A percentile compares a stretch with the other conserved stretches of the same genome.
Conservation (phyloP, 1,284 basidiomycete species). For the Bondarzewia mesenterica region DNA sequence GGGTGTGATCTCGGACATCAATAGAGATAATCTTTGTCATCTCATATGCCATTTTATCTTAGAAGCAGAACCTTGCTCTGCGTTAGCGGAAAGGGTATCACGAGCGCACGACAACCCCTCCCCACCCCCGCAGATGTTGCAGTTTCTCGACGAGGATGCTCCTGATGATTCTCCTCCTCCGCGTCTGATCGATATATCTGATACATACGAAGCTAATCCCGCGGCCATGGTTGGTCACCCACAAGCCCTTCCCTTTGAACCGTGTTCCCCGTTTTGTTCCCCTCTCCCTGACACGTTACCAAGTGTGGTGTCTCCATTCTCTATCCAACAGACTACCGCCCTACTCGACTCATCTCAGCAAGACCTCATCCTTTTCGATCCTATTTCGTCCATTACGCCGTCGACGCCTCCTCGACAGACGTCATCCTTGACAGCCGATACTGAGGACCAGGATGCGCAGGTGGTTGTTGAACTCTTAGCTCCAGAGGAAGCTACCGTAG, state of each 20-base stretch:
- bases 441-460: not conserved
- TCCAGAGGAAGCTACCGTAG: not conserved
- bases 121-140: conserved; percentile 43
- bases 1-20: too few relatives aligned
- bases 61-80: conserved; percentile 52
- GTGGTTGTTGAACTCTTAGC: not conserved
- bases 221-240: not conserved
- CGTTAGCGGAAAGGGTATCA: conserved; percentile 53
- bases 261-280: not conserved
- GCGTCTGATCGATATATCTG: conserved; percentile 1
- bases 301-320: not conserved
- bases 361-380: conserved; percentile 4
- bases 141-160: not conserved
- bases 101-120: conserved; percentile 69
- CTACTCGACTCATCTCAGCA: not conserved
- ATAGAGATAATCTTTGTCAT: not conserved
- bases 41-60: conserved; percentile 3
- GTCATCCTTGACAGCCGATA: not conserved
- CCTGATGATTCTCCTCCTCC: not conserved
- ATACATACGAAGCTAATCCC: not conserved
- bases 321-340: not conserved
- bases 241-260: not conserved
- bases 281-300: not conserved
- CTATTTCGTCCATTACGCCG: not conserved
- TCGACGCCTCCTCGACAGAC: not conserved